phyloP scores from a whole-genome alignment of 345 rosid genomes.

The Pelargonium nanum region DNA sequence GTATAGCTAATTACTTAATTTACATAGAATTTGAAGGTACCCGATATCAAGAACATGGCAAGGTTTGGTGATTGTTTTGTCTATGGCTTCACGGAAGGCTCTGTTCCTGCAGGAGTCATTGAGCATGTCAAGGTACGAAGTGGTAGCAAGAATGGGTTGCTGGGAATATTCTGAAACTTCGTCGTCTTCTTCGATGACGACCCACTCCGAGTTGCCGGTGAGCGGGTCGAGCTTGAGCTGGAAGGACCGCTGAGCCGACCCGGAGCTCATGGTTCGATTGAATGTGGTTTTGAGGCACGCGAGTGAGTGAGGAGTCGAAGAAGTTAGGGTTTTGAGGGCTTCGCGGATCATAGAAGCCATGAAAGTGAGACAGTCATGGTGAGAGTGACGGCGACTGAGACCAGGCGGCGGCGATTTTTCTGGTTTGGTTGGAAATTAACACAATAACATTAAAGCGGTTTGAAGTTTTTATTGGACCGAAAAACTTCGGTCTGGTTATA shows the following conservation, averaged over 20 bases:
- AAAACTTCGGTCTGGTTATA: too few relatives aligned
- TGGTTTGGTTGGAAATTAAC: too few relatives aligned
- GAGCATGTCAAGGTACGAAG: slow-evolving; percentile 71
- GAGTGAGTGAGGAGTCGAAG: slow-evolving; percentile 4
- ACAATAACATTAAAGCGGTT: background rate
- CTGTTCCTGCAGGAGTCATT: slow-evolving; percentile 49
- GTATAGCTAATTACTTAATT: background rate
- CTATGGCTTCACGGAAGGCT: slow-evolving; percentile 49
- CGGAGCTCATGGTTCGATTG: slow-evolving; percentile 35
- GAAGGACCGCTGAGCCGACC: slow-evolving; percentile 35
- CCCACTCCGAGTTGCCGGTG: slow-evolving; percentile 61
- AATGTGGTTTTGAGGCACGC: slow-evolving; percentile 8
- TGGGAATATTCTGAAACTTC: slow-evolving; percentile 19
- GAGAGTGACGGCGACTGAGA: background rate
- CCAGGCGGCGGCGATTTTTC: background rate
- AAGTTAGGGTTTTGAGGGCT: background rate
- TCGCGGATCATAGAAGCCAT: slow-evolving; percentile 2
- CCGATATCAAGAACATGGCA: slow-evolving; percentile 90
- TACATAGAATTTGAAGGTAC: slow-evolving; percentile 20
- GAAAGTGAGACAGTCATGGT: background rate
- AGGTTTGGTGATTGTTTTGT: slow-evolving; percentile 47
- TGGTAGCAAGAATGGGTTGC: slow-evolving; percentile 36
- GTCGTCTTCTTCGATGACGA: slow-evolving; percentile 45
- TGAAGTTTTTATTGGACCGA: too few relatives aligned
- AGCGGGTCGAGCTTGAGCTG: slow-evolving; percentile 53